Percentiles rank a stretch among this genome's conserved stretches.
phyloP scores from a whole-genome alignment of 2,329 filamentous ascomycete genomes.

The Aspergillus viridinutans region DNA sequence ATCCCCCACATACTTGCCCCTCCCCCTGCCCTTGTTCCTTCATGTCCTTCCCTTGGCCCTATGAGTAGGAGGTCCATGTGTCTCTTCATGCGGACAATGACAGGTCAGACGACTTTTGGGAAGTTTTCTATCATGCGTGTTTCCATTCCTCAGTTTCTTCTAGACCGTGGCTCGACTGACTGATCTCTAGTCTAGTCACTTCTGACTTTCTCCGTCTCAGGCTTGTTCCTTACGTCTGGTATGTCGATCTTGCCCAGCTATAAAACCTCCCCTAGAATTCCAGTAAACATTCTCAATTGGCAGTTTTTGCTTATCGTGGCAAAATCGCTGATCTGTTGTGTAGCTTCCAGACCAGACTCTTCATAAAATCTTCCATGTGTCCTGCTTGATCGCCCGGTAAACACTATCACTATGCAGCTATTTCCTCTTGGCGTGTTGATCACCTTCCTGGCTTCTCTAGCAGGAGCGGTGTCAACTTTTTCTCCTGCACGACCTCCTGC shows the following conservation, averaged over 20 bases:
- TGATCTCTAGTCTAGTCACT: neutral
- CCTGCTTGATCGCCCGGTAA: conserved; percentile 14
- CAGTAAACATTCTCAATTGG: conserved; percentile 20
- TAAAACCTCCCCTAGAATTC: conserved; percentile 29
- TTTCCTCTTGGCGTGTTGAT: conserved; percentile 22
- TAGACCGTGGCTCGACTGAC: conserved; percentile 4
- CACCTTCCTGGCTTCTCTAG: conserved; percentile 19
- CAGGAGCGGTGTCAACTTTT: conserved; percentile 51
- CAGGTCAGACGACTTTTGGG: conserved; percentile 18
- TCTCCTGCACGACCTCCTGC: conserved; percentile 62
- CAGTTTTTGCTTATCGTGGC: conserved; percentile 2
- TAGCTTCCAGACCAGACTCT: conserved; percentile 2
- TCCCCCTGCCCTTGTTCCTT: conserved; percentile 1
- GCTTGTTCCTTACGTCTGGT: conserved; percentile 8
- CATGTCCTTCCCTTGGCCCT: neutral
- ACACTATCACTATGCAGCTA: conserved; percentile 25
- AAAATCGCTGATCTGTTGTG: conserved; percentile 1
- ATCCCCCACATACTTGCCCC: neutral
- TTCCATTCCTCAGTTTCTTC: conserved; percentile 5
- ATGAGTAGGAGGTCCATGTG: conserved; percentile 7
- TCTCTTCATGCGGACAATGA: conserved; percentile 4
- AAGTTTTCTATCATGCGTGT: conserved; percentile 7
- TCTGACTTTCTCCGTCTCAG: conserved; percentile 6
- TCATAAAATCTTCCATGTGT: conserved; percentile 14
- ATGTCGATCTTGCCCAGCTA: conserved; percentile 18